Percentiles rank a stretch among this genome's conserved stretches.
Evolutionary conservation across 2,329 filamentous ascomycete species (phyloP).

Genomic region (Sclerotinia glacialis): DNA sequence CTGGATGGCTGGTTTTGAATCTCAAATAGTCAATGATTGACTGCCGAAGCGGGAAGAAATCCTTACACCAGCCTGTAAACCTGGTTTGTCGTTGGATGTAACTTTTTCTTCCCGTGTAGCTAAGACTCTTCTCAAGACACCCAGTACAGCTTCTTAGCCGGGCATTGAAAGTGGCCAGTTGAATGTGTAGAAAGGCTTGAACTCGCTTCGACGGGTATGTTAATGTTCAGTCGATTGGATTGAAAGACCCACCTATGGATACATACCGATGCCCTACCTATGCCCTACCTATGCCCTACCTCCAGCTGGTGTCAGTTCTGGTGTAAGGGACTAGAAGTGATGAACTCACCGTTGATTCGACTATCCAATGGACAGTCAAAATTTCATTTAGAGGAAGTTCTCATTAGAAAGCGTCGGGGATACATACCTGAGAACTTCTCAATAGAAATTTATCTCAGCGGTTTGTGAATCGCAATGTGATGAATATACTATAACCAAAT

Average conservation of each 20-base stretch:
- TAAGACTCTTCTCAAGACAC: neutral
- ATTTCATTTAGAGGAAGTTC: neutral
- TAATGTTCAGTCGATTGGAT: neutral
- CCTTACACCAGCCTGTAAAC: neutral
- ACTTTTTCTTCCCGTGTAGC: neutral
- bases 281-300: neutral
- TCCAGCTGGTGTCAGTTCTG: conserved; percentile 1
- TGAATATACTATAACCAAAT: neutral
- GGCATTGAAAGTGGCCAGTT: neutral
- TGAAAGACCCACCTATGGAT: neutral
- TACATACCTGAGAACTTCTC: neutral
- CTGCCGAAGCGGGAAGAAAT: neutral
- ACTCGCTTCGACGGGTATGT: neutral
- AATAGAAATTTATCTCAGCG: neutral
- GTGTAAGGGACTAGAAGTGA: neutral
- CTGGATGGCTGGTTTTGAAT: neutral
- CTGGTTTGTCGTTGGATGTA: neutral
- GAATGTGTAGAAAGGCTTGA: neutral
- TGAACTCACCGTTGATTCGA: neutral
- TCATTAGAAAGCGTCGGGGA: conserved; percentile 6
- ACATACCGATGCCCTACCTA: neutral
- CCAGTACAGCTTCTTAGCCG: neutral
- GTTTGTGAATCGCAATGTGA: neutral
- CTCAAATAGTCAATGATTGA: neutral
- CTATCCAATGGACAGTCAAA: neutral